Base-by-base conservation (phyloP, 116 monocot species). In the Iris pallida region DNA sequence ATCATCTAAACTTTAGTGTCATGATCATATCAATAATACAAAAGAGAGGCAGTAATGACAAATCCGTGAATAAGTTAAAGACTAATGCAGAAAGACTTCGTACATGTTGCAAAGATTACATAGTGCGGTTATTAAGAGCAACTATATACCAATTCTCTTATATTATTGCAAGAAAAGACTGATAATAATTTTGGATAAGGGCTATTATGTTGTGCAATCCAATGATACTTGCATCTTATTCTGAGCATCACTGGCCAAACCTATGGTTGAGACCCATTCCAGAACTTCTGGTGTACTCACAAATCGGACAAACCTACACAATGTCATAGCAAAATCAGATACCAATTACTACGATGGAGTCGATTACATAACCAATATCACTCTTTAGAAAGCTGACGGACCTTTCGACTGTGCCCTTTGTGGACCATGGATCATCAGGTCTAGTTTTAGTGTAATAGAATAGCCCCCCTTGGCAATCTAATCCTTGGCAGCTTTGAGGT, bases 381-480 rank as follows among this genome's bases (percentile, higher is more conserved):
- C 8, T 15, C 1, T 16, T 56, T 11, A 13, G 10, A 6, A 49
- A 30, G 65, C 17, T 45, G 6, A 12, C 11, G 12, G 20, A 96
- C 96, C 89, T 92, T 66, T 96, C 87, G 14, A 96, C 79, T 8
- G 92, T 92, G 45, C 68, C 81, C 68, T 92, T 96, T 4, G 92
- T 92, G 61, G 16, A 60, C 87, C 65, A 73, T 85, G 79, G 7
- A 20, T 18, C 47, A 40, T 14, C 42, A 56, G 77, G 53, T 80
- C 78, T 11, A 89, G 92, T 72, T 87, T 81, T 47, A 96, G 91
- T 7, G 71, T 71, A 58, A 96, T 82, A 10, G 96, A 96, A 73
- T 96, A 96, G 4, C 96, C 96, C 13, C 96, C 96, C 71, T 92
- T 96, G 20, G 70, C 70, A 75, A 87, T 87, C 76, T 92, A 87